These are phyloP conservation scores for Colletotrichum incanum DNA, from an alignment of 2,329 filamentous ascomycete genomes.

Conservation along the genomic window DNA sequence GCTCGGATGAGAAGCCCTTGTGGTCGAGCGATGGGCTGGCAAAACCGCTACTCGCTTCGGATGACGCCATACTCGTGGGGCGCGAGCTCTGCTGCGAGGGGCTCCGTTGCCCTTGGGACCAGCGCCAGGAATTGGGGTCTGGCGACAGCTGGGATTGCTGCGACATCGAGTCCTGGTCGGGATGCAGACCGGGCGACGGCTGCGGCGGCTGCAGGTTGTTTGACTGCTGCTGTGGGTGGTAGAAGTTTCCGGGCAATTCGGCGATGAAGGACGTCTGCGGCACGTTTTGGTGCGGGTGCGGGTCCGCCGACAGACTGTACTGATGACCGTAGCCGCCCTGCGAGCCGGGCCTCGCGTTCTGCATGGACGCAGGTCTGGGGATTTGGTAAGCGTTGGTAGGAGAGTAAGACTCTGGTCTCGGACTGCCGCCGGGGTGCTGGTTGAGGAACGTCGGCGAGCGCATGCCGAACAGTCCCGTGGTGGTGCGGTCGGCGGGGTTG, in stretches of 20 bases:
- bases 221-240: slow-evolving; percentile 52
- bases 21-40: slow-evolving; percentile 59
- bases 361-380: slow-evolving; percentile 52
- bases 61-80: slow-evolving; percentile 55
- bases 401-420: slow-evolving; percentile 48
- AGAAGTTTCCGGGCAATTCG: slow-evolving; percentile 67
- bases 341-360: slow-evolving; percentile 51
- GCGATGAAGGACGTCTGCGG: slow-evolving; percentile 47
- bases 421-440: slow-evolving; percentile 33
- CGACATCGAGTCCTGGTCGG: slow-evolving; percentile 46
- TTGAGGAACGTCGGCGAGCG: slow-evolving; percentile 35
- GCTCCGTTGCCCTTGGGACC: slow-evolving; percentile 57
- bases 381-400: slow-evolving; percentile 57
- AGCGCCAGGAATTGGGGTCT: slow-evolving; percentile 56
- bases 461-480: slow-evolving; percentile 39
- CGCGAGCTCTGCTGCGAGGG: slow-evolving; percentile 51
- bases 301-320: slow-evolving; percentile 41
- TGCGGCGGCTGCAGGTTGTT: slow-evolving; percentile 49
- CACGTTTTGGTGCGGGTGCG: slow-evolving; percentile 43
- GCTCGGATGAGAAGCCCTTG: slow-evolving; percentile 59
- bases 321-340: slow-evolving; percentile 31
- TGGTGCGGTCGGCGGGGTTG: slow-evolving; percentile 67
- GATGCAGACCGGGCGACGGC: slow-evolving; percentile 41
- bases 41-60: slow-evolving; percentile 50
- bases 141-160: slow-evolving; percentile 45